Evolutionary conservation across 495 filamentous ascomycete genomes (phyloP).

Genomic region (Neurospora sp.): DNA sequence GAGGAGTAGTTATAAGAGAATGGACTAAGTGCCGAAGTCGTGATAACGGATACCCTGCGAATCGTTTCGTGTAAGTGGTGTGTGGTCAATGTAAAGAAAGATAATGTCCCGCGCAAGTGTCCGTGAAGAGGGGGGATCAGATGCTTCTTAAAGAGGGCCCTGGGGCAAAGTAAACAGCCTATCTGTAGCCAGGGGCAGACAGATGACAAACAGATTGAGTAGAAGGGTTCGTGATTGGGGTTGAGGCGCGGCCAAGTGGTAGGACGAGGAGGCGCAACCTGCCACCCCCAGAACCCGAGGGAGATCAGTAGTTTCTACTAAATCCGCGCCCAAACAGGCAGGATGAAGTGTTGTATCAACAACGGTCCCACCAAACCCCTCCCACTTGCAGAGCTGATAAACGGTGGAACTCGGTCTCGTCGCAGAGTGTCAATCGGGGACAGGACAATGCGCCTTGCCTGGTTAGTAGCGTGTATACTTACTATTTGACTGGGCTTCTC

Average conservation of each 20-base stretch:
- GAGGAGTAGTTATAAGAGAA: not conserved
- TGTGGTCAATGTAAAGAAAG: not conserved
- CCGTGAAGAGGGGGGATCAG: not conserved
- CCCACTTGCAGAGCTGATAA: not conserved
- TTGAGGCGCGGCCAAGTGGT: not conserved
- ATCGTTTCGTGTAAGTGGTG: not conserved
- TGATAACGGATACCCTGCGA: not conserved
- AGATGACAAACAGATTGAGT: not conserved
- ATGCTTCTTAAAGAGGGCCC: not conserved
- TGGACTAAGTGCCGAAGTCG: not conserved
- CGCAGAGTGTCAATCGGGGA: not conserved
- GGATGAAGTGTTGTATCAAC: not conserved
- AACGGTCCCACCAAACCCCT: not conserved
- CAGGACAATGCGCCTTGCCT: not conserved
- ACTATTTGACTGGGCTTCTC: not conserved
- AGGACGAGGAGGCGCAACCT: not conserved
- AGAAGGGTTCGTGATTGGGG: not conserved
- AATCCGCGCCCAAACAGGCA: not conserved
- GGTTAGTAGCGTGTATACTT: not conserved
- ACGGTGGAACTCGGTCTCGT: not conserved
- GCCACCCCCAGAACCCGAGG: not conserved
- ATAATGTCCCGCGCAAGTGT: not conserved
- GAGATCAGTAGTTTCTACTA: not conserved
- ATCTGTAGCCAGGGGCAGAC: not conserved
- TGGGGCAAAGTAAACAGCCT: not conserved